Evolutionary conservation across 2,329 filamentous ascomycete genomes (phyloP).

Genomic region (Chaetoscypha palmicola): DNA sequence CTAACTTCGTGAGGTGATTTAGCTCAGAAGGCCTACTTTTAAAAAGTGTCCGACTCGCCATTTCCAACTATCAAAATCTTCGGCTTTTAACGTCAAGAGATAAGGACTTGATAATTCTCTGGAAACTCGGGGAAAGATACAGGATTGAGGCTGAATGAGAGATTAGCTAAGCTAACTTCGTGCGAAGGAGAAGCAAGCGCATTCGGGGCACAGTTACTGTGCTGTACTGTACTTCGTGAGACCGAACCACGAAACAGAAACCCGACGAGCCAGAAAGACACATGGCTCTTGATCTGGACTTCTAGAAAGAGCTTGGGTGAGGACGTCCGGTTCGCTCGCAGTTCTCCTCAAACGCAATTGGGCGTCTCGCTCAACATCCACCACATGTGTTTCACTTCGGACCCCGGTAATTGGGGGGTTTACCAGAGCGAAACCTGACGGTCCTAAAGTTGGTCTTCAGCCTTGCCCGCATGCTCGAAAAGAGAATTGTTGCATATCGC

Average conservation of each 20-base stretch:
- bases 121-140: neutral
- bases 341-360: too few species aligned
- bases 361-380: neutral
- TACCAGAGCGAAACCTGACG: neutral
- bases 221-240: neutral
- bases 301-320: too few species aligned
- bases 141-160: neutral
- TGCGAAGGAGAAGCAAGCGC: neutral
- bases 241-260: too few species aligned
- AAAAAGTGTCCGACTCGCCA: neutral
- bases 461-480: neutral
- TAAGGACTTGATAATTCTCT: neutral
- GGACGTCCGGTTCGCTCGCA: too few species aligned
- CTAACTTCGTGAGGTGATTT: neutral
- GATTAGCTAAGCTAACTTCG: neutral
- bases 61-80: neutral
- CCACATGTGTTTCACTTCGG: neutral
- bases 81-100: neutral
- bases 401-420: neutral
- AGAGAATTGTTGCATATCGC: conserved; percentile 10
- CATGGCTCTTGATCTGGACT: too few species aligned
- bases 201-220: too few species aligned
- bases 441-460: neutral
- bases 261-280: too few species aligned
- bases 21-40: neutral